Evolutionary conservation across 164 flowering plant species (phyloP).

Genomic region (Saururus chinensis): DNA sequence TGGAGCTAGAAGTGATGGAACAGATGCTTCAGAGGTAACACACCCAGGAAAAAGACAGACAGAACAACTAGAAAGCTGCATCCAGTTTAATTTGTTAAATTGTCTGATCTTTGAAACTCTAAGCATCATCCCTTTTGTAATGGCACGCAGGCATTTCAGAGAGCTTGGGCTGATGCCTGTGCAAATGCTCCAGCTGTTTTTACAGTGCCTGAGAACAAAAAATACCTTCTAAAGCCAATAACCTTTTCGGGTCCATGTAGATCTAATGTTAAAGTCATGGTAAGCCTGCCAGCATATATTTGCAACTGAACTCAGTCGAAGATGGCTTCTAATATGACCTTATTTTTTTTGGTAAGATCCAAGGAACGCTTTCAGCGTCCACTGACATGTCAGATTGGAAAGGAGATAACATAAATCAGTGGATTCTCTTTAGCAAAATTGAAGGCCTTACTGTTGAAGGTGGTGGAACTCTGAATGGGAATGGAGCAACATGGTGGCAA

Average conservation of each 20-base stretch:
- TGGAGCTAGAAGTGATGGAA: constrained; percentile 1
- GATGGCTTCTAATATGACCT: background rate
- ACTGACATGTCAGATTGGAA: background rate
- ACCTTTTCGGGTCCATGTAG: constrained; percentile 1
- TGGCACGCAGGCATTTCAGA: constrained; percentile 29
- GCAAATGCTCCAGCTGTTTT: constrained; percentile 10
- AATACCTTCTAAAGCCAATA: background rate
- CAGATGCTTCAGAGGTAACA: background rate
- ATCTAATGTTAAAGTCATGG: background rate
- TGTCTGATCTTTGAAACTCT: background rate
- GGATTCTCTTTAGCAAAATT: constrained; percentile 5
- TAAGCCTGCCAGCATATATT: background rate
- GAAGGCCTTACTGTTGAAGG: constrained; percentile 30
- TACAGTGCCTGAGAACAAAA: background rate
- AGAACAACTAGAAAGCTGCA: background rate
- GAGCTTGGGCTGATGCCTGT: constrained; percentile 71
- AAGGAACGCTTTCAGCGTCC: background rate
- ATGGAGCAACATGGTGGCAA: constrained; percentile 52
- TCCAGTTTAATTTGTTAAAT: background rate
- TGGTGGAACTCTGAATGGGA: constrained; percentile 49
- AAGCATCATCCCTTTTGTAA: background rate
- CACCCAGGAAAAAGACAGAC: background rate
- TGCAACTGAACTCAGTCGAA: no score
- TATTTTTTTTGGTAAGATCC: background rate
- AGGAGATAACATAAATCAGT: background rate